Percentiles rank a stretch among this genome's conserved stretches.
Conservation (phyloP, 148 eudicot genomes). For the Amaranthus hypochondriacus region DNA sequence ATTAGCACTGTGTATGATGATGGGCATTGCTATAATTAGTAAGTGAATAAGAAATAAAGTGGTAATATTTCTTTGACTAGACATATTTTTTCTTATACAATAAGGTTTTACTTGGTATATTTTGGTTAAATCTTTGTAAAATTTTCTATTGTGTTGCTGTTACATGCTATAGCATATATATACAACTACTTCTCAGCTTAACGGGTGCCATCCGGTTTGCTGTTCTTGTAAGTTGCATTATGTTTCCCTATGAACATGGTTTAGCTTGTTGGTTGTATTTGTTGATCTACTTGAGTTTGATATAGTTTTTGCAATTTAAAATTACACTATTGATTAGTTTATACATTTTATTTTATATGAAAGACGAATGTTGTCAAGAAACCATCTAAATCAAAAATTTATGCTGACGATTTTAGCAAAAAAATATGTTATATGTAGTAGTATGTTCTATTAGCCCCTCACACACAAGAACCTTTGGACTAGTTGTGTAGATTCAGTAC, state of each 20-base stretch:
- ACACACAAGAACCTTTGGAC: too few species aligned
- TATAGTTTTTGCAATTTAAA: background rate
- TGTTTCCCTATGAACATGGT: background rate
- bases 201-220: background rate
- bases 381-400: too few species aligned
- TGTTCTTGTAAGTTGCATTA: background rate
- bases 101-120: too few species aligned
- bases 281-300: conserved; percentile 8
- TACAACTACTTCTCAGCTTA: background rate
- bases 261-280: conserved; percentile 3
- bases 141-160: background rate
- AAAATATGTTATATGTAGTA: too few species aligned
- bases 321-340: background rate
- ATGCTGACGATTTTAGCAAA: too few species aligned
- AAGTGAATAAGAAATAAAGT: conserved; percentile 9
- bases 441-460: too few species aligned
- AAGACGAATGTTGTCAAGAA: too few species aligned
- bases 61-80: background rate
- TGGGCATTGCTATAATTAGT: background rate
- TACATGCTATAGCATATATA: background rate
- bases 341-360: too few species aligned
- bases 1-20: background rate
- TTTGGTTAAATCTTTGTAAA: background rate
- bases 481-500: too few species aligned
- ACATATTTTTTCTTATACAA: background rate